Evolutionary conservation across 2,329 filamentous ascomycete species (phyloP).

Genomic region (Colletotrichum theobromicola): DNA sequence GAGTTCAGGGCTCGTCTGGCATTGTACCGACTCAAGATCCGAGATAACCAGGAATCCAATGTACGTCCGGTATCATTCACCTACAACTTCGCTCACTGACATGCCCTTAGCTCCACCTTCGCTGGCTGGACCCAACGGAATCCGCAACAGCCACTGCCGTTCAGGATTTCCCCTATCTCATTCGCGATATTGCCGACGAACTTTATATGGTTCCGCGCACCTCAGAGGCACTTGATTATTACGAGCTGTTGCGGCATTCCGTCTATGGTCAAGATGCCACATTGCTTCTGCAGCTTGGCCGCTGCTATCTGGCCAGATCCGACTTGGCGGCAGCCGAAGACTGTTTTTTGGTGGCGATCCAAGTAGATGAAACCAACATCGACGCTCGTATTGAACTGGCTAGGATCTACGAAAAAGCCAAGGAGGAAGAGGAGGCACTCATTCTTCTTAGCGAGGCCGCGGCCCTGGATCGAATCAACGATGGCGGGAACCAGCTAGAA

Average conservation of each 20-base stretch:
- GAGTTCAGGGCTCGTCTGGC: conserved; percentile 87
- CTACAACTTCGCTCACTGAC: conserved; percentile 10
- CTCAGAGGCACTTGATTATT: conserved; percentile 57
- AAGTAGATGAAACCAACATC: conserved; percentile 73
- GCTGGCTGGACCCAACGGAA: conserved; percentile 67
- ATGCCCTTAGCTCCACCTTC: conserved; percentile 63
- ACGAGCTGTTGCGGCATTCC: conserved; percentile 57
- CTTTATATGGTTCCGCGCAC: conserved; percentile 43
- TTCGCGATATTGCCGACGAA: conserved; percentile 67
- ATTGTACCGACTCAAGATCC: conserved; percentile 77
- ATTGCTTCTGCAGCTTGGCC: conserved; percentile 61
- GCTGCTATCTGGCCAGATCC: conserved; percentile 71
- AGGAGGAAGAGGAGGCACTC: conserved; percentile 77
- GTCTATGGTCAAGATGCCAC: conserved; percentile 56
- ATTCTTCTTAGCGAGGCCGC: conserved; percentile 79
- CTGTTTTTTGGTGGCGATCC: conserved; percentile 76
- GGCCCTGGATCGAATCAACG: conserved; percentile 59
- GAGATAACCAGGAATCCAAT: conserved; percentile 74
- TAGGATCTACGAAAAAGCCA: conserved; percentile 80
- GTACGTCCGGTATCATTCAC: conserved; percentile 48
- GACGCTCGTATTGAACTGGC: conserved; percentile 81
- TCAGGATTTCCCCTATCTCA: conserved; percentile 75
- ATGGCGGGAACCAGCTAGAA: conserved; percentile 29
- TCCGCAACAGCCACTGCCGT: conserved; percentile 19
- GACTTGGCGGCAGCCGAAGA: conserved; percentile 75